Evolutionary conservation across 1,284 basidiomycete species (phyloP).

Genomic region (Ceratobasidium sp.): DNA sequence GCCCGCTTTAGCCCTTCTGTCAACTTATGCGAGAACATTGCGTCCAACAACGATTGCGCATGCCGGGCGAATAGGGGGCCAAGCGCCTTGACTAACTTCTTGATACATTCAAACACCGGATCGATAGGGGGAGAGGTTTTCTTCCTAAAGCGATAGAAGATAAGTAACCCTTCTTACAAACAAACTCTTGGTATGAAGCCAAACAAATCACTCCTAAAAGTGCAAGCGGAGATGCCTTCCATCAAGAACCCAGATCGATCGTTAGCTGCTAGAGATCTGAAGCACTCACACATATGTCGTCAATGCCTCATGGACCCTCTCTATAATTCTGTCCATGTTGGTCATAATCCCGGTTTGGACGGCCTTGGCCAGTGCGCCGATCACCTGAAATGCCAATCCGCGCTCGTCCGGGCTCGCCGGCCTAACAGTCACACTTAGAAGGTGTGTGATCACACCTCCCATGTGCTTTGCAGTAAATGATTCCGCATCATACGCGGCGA

Average conservation of each 20-base stretch:
- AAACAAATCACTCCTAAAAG: constrained; percentile 17
- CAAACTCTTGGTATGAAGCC: neutral
- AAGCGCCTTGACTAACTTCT: constrained; percentile 29
- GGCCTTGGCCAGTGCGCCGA: constrained; percentile 31
- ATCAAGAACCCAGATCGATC: constrained; percentile 19
- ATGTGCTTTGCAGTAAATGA: constrained; percentile 23
- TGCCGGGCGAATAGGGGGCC: constrained; percentile 25
- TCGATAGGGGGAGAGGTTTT: constrained; percentile 29
- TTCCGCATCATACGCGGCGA: constrained; percentile 27
- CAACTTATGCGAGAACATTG: constrained; percentile 34
- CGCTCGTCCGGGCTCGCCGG: constrained; percentile 36
- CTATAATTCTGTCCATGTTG: constrained; percentile 37
- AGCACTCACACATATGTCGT: constrained; percentile 29
- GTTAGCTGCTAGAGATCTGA: neutral
- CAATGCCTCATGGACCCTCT: constrained; percentile 31
- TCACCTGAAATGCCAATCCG: constrained; percentile 29
- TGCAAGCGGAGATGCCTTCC: neutral
- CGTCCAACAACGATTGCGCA: constrained; percentile 21
- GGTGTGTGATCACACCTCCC: constrained; percentile 20
- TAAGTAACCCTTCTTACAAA: neutral
- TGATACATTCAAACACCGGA: constrained; percentile 37
- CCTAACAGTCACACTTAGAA: constrained; percentile 16
- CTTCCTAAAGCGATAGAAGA: neutral
- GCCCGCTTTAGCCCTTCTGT: constrained; percentile 29
- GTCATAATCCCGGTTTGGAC: constrained; percentile 31